A percentile compares a stretch with the other conserved stretches of the same genome.
phyloP scores from a whole-genome alignment of 2,329 filamentous ascomycete species.

The Tolypocladium capitatum region DNA sequence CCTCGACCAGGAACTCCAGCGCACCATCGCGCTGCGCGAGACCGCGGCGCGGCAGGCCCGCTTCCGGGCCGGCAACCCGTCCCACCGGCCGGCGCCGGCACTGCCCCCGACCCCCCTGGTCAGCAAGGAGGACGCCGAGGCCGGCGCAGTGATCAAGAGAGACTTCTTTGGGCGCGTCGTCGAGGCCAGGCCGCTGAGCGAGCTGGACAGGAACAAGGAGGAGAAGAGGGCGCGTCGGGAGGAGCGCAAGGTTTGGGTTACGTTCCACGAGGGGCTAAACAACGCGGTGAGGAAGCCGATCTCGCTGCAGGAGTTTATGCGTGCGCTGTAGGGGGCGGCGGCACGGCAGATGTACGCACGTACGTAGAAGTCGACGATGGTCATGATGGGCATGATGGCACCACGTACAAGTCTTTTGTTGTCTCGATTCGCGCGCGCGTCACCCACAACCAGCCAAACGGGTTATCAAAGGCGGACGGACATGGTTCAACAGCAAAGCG shows the following conservation, averaged over 20 bases:
- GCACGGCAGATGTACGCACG: neutral
- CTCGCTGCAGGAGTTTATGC: constrained; percentile 65
- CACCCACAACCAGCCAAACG: too few relatives aligned
- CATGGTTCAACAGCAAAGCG: too few relatives aligned
- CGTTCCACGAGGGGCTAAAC: constrained; percentile 78
- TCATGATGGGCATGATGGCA: neutral
- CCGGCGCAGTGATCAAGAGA: constrained; percentile 40
- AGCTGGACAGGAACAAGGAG: constrained; percentile 25
- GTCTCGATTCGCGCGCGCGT: too few relatives aligned
- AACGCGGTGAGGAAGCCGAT: constrained; percentile 88
- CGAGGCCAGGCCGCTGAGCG: constrained; percentile 23
- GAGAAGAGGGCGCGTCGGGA: constrained; percentile 26
- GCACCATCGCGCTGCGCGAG: constrained; percentile 54
- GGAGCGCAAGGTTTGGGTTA: constrained; percentile 64
- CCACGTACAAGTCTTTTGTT: too few relatives aligned
- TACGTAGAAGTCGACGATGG: neutral
- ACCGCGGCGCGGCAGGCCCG: constrained; percentile 52
- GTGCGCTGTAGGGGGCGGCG: constrained; percentile 40
- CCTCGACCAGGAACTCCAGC: constrained; percentile 77
- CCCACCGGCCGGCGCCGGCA: constrained; percentile 12
- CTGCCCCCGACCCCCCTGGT: constrained; percentile 6
- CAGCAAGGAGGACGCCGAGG: constrained; percentile 23
- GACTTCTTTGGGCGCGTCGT: constrained; percentile 81
- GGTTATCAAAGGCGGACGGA: too few relatives aligned
- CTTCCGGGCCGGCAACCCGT: constrained; percentile 34